Conservation (phyloP, 805 yeast species). For the Kazachstania psychrophila region DNA sequence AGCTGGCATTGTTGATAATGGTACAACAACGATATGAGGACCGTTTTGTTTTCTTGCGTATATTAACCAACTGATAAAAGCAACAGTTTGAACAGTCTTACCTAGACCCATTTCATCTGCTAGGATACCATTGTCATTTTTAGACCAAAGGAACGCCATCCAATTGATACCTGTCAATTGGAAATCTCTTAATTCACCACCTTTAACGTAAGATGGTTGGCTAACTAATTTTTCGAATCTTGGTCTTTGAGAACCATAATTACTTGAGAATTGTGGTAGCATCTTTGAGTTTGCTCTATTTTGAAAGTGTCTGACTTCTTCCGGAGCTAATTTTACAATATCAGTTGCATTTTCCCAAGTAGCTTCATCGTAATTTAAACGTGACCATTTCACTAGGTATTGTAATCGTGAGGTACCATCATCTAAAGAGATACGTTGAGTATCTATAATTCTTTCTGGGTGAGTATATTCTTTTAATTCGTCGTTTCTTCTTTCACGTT, state of each 20-base stretch:
- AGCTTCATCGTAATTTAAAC: slow-evolving; percentile 88
- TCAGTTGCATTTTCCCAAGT: slow-evolving; percentile 93
- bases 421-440: slow-evolving; percentile 53
- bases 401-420: slow-evolving; percentile 58
- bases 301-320: slow-evolving; percentile 75
- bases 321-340: slow-evolving; percentile 77
- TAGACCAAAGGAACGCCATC: slow-evolving; percentile 99
- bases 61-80: slow-evolving; percentile 89
- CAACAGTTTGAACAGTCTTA: slow-evolving; percentile 93
- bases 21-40: slow-evolving; percentile 94
- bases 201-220: slow-evolving; percentile 85
- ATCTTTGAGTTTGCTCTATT: slow-evolving; percentile 74
- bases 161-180: slow-evolving; percentile 96
- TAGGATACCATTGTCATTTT: slow-evolving; percentile 92
- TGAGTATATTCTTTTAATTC: slow-evolving; percentile 73
- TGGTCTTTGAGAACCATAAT: slow-evolving; percentile 71
- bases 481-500: slow-evolving; percentile 74
- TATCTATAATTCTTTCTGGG: slow-evolving; percentile 84
- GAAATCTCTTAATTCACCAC: slow-evolving; percentile 90
- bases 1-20: slow-evolving; percentile 90
- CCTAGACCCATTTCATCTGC: slow-evolving; percentile 99
- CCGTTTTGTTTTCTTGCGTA: slow-evolving; percentile 96
- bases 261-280: slow-evolving; percentile 70
- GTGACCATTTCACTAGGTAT: slow-evolving; percentile 88
- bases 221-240: slow-evolving; percentile 73